Evolutionary conservation across 2,329 filamentous ascomycete species (phyloP), one percentile per base, ranked within the genome.

Genomic region (Aspergillus sp.): DNA sequence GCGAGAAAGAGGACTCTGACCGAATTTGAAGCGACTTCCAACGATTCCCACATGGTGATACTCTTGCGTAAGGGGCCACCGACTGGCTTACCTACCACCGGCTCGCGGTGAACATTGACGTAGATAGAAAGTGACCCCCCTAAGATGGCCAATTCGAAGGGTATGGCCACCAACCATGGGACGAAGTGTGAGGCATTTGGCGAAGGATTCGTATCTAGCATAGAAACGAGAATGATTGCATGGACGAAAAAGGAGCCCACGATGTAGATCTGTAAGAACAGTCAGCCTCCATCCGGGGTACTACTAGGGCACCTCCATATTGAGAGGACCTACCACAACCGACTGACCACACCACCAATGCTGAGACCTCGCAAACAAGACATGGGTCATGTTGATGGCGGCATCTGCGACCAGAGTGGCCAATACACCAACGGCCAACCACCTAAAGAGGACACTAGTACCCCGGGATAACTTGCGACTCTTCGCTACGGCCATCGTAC

Each of bases 161-260:
- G 67, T n/a, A 89, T 66, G 22, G 84, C 84, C 39, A 89, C 69
- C 38, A 77, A 65, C 93, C 93, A 98, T 58, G 88, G 83, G 42
- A 85, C 70, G 48, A 91, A 79, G 68, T 96, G 90, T 46, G 88
- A 83, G 42, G 83, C 74, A 44, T 85, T 90, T 0, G 93, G 93
- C 10, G 87, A 87, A 30, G 88, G 84, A 53, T 81, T 83, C 62
- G 86, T 86, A 67, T 96, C 90, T 60, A 95, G 77, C 49, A 97
- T 79, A 25, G 90, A 90, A 61, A 96, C 85, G 56, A 94, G 78
- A 56, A 95, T 80, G 57, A 95, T 84, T 44, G 87, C 79, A 72
- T 94, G 93, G 54, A 93, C 82, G 74, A 95, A 95, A 56, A 90
- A 86, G 41, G 88, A 85, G 47, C 85, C 88, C 48, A 88, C 80